Base-by-base conservation (phyloP, 192 early-diverging fungal genomes). In the Entomortierella parvispora region DNA sequence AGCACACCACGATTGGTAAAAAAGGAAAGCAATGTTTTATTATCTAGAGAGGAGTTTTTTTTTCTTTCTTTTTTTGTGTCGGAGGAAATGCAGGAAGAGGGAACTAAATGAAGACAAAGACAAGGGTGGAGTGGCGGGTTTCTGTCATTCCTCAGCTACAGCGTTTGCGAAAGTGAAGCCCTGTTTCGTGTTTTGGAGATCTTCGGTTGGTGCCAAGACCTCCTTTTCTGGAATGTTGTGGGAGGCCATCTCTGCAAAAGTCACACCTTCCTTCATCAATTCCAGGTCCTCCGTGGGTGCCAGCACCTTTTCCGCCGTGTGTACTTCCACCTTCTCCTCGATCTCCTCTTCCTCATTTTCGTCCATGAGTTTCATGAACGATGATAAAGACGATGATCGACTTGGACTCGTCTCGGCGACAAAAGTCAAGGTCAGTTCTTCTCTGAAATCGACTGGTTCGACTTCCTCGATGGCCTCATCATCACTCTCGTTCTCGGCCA, bases 241-340 rank as follows among this genome's bases (percentile, higher is more conserved):
- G 1, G 43, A 45, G 20, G 51, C 48, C 3, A 63, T 47, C 1
- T 63, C 65, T 0, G 65, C 72, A 40, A 58, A 68, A 10, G 65
- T 68, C 37, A 68, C 14, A 22, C 72, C 64, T 4, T 66, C 51
- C 46, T 67, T 62, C 71, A 74, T 65, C 51, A 51, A 51, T 34
- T 61, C 56, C 18, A 74, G 43, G 22, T 74, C 71, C 49, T 68
- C 66, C 12, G 67, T 69, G 7, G 47, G 67, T 8, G 56, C 64
- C 11, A 57, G 20, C 34, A 62, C 31, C 29, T 55, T 42, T 26
- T 11, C 20, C 26, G n/a, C n/a, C n/a, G n/a, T n/a, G n/a, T n/a
- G n/a, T n/a, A n/a, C n/a, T n/a, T 43, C 37, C 17, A 20, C 32
- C 53, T 56, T 33, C 8, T 65, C 22, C 23, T 67, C 29, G 10